Evolutionary conservation across 305 asterid genomes (phyloP), one percentile per base, ranked within the genome.

Genomic region (Fraxinus ornus): DNA sequence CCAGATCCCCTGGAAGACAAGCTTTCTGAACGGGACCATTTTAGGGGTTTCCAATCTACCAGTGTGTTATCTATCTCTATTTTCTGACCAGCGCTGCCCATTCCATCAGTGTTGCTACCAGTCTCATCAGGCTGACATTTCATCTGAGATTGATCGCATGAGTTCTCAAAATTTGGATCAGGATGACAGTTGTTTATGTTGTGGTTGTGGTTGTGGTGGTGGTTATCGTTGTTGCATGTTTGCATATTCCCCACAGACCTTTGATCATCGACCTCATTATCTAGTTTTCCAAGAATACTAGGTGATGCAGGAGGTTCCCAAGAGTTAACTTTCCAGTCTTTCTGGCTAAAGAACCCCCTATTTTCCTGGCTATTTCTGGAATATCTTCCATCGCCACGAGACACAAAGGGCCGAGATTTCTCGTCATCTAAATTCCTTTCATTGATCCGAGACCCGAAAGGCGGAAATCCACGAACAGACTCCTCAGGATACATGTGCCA

Each of bases 11-110:
- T 89, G 7, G 95, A 92, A 30, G 98, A 89, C 87, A 92, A 85
- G 84, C 97, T 94, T 75, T 91, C 98, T 55, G 98, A 91, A 57
- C 97, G 92, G 49, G 88, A 82, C 98, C 99, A 91, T 84, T 92
- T 97, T 83, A 92, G 84, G 84, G 93, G 89, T 83, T 91, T 94
- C 97, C 98, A 92, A 88, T 93, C 96, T 10, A 82, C 94, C 78
- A 87, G 76, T 7, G 87, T 88, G 32, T 85, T 90, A 87, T 91
- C 97, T 83, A 88, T 91, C 81, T 92, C 98, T 6, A 86, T 35
- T 86, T 89, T 90, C 88, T 87, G 92, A 39, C 78, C 84, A 4
- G 89, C 71, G 83, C 89, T 81, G 36, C 80, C 85, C 37, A 49
- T 76, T 79, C 80, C 88, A 86, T 83, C 87, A 73, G 81, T 64